Base-by-base conservation (phyloP, 2,329 filamentous ascomycete species). In the Ophiostoma sp. region DNA sequence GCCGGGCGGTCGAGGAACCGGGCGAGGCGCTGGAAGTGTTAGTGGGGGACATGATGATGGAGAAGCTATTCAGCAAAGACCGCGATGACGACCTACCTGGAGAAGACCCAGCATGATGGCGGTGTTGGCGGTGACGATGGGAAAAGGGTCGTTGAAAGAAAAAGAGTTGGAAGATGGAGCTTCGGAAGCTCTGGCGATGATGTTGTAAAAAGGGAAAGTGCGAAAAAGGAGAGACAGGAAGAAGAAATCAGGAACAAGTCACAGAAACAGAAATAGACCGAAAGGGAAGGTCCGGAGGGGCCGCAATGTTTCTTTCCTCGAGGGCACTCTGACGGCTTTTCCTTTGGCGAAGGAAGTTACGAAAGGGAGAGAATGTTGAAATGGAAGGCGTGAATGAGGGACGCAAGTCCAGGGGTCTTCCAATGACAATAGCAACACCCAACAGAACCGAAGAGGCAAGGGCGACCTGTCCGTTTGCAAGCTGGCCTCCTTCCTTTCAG, bases 1-100 rank as follows among this genome's bases (percentile, higher is more conserved):
- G 93, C 87, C 74, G 95, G 95, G 80, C 93, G 90, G 86, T 99
- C 96, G 79, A 98, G 91, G 83, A 92, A 91, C 82, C 89, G 90
- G 80, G 94, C 93, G 78, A 98, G 90, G 85, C 88, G 88, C 89
- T 91, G 80, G 59, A 28, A 55, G 2, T 1, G 63, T 70, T 50
- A 61, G 48, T 25, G 17, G 8, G 12, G 33, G n/a, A 19, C 4
- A 48, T 31, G 68, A 28, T 11, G 6, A 66, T 12, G 15, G 8
- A 25, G 9, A 22, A 5, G 33, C 3, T 36, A 36, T 36, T 8
- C 3, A 25, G 19, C 25, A 52, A 2, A 3, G 15, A 17, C 2
- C 5, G 17, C 15, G 22, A 17, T 39, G 22, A 12, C 2, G 22
- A 45, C 71, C 11, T 73, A 76, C 76, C 83, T 86, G 84, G 73